phyloP scores from a whole-genome alignment of 78 protist genomes.

The Diacronema lutheri region DNA sequence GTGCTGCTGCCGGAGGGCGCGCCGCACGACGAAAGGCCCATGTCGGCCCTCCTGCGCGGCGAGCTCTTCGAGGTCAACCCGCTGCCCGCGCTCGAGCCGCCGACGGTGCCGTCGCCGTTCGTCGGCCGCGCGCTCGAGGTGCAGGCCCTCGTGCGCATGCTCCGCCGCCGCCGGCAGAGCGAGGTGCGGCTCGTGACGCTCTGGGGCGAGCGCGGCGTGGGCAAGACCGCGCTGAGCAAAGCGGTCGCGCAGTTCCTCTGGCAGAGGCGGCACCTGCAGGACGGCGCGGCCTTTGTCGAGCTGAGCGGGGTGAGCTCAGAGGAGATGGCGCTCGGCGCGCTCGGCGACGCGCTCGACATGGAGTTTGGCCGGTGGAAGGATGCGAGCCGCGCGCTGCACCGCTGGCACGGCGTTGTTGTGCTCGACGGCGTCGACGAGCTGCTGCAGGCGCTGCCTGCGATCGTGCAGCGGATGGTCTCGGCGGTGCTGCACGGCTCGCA shows the following conservation, averaged over 20 bases:
- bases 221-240: neutral
- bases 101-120: neutral
- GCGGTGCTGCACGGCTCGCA: neutral
- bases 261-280: neutral
- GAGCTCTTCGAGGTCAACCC: neutral
- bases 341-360: slow-evolving; percentile 14
- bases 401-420: neutral
- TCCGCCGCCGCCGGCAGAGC: neutral
- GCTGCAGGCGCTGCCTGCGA: no score
- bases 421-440: neutral
- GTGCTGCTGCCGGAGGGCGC: neutral
- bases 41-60: neutral
- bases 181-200: slow-evolving; percentile 12
- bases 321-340: neutral
- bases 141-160: neutral
- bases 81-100: slow-evolving; percentile 12
- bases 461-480: neutral
- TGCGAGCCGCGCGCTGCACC: neutral
- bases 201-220: neutral
- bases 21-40: neutral
- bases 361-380: neutral
- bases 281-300: neutral
- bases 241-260: neutral
- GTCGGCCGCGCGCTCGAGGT: neutral
- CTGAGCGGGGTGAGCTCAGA: neutral